Conservation (phyloP, 1,284 basidiomycete species). For the Microbotryomycetes sp. region DNA sequence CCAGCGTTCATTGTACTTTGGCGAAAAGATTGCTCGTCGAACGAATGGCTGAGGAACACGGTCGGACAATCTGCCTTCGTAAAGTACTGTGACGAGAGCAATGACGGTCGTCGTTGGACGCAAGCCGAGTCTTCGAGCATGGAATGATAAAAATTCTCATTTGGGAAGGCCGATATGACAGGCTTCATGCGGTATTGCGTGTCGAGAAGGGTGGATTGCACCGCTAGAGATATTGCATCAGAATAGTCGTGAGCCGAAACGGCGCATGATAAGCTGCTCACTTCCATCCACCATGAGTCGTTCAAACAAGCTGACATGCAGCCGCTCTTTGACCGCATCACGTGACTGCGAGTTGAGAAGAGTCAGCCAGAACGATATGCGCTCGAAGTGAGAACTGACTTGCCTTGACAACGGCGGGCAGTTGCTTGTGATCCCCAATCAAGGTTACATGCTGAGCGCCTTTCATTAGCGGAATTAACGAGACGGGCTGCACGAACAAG, state of each 20-base stretch:
- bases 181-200: constrained; percentile 95
- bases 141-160: constrained; percentile 67
- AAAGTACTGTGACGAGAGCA: constrained; percentile 31
- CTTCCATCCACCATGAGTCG: constrained; percentile 69
- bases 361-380: constrained; percentile 1
- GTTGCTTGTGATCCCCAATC: constrained; percentile 92
- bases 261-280: constrained; percentile 40
- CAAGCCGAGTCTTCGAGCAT: constrained; percentile 47
- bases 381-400: too few species aligned
- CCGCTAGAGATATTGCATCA: constrained; percentile 35
- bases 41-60: constrained; percentile 68
- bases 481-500: constrained; percentile 50
- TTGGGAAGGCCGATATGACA: constrained; percentile 74
- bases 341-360: constrained; percentile 39
- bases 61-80: constrained; percentile 39
- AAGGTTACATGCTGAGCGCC: constrained; percentile 78
- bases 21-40: constrained; percentile 57
- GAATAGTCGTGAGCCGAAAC: not conserved
- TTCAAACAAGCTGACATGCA: constrained; percentile 79
- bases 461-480: constrained; percentile 78
- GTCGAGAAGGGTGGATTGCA: constrained; percentile 81
- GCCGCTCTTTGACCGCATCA: constrained; percentile 61
- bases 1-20: constrained; percentile 64
- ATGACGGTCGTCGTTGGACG: constrained; percentile 49
- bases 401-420: constrained; percentile 74